Evolutionary conservation across 768 basidiomycete species (phyloP).

Genomic region (Albatrellus ellisii): DNA sequence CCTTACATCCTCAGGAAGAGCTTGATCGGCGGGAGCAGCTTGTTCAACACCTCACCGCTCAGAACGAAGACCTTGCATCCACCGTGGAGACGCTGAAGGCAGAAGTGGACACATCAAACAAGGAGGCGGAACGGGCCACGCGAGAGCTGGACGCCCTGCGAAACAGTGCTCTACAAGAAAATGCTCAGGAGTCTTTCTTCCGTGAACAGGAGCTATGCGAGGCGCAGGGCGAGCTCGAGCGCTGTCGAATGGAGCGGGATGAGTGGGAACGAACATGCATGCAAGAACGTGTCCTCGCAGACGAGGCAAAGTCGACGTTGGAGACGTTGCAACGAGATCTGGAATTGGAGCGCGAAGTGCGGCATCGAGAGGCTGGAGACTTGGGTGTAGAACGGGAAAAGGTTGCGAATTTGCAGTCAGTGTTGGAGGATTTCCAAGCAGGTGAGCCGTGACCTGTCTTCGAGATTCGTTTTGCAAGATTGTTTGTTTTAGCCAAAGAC

Average conservation of each 20-base stretch:
- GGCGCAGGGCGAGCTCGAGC: constrained; percentile 76
- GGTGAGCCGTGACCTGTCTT: constrained; percentile 34
- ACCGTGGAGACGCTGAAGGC: constrained; percentile 71
- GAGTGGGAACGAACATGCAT: constrained; percentile 52
- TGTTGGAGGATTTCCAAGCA: constrained; percentile 89
- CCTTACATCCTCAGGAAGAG: constrained; percentile 64
- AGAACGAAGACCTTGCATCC: constrained; percentile 58
- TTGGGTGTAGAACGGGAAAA: constrained; percentile 63
- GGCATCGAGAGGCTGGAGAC: constrained; percentile 39
- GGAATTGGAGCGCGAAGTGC: constrained; percentile 48
- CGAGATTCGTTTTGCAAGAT: constrained; percentile 1
- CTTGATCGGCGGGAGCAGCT: constrained; percentile 85
- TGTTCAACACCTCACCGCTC: constrained; percentile 62
- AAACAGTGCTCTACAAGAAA: constrained; percentile 49
- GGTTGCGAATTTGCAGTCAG: constrained; percentile 76
- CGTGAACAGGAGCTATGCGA: constrained; percentile 78
- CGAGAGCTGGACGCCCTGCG: constrained; percentile 59
- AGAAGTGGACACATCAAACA: constrained; percentile 66
- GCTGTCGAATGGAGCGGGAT: constrained; percentile 69
- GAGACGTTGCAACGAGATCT: constrained; percentile 50
- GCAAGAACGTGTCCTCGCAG: constrained; percentile 56
- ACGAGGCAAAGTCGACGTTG: constrained; percentile 49
- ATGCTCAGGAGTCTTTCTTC: constrained; percentile 50
- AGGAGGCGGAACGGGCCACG: constrained; percentile 60
- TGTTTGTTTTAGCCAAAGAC: constrained; percentile 56